Evolutionary conservation across 2,329 filamentous ascomycete genomes (phyloP), one percentile per base, ranked within the genome.

Genomic region (Decorospora gaudefroyi): DNA sequence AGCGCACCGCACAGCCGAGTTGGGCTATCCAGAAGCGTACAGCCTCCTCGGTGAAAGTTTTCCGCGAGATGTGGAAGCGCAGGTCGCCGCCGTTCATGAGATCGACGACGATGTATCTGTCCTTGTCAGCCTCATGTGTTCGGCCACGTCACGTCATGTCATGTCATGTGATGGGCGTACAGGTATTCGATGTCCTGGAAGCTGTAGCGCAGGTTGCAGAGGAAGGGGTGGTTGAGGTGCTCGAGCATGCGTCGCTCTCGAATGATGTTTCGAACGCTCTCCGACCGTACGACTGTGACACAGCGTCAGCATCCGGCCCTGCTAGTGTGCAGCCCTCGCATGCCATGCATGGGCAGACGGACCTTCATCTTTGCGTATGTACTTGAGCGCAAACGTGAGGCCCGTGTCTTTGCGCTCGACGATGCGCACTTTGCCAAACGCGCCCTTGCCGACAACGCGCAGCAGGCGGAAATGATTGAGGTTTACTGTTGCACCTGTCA

Each of bases 181-280:
- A 99, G 87, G 74, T 99, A 99, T 72, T 99, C 93, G 62, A 97
- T 90, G 72, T 99, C 93, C 74, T 99, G 93, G 69, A 99, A 99
- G 74, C 91, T 96, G 76, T 97, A 99, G 64, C 93, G 88, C 77
- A 99, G 77, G 72, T 99, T 99, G 77, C 92, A 97, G 59, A 99
- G 87, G 71, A 97, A 99, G 17, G 92, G 90, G 67, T 99, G 93
- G 70, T 96, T 96, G 62, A 99, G 81, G 71, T 97, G 90, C 75
- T 99, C 91, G 66, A 99, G 82, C 93, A 99, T 99, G 68, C 92
- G 85, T 54, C 93, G 84, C 77, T 99, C 93, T 61, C 93, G 86
- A 67, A 99, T 93, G 59, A 99, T 99, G 71, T 99, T 99, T 64
- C 92, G 87, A 49, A 97, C 93, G 69, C 92, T 97, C 73, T 97